Evolutionary conservation across 2,329 filamentous ascomycete species (phyloP), one percentile per base, ranked within the genome.

Genomic region (Diaporthe citriasiana): DNA sequence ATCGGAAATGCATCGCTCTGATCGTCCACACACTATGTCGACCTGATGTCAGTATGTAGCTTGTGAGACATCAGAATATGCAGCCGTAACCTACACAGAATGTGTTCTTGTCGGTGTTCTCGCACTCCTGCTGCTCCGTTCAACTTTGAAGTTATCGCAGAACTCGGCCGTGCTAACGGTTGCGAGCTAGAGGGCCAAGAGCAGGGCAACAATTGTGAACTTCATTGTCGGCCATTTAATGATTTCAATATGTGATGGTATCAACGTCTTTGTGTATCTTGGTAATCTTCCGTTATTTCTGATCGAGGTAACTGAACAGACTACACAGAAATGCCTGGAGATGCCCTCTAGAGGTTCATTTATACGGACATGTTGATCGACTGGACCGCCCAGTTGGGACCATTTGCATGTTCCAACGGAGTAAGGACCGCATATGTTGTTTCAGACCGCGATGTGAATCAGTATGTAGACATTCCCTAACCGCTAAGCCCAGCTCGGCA

Each of bases 81-180:
- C 3, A 45, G 8, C 4, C 7, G 1, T 15, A 60, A 42, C 57
- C 30, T 30, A 60, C 38, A 17, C 57, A 60, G 7, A 60, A 60
- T 12, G 38, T 60, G 38, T 60, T 45, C n/a, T 60, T 45, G 8
- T 60, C 38, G 1, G 45, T 45, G 38, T 60, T 45, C 57, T 60
- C 57, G n/a, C 57, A 60, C 57, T 25, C 57, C 57, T 25, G 57
- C 38, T 9, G 57, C 57, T 10, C 57, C 57, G 4, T 6, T n/a
- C n/a, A n/a, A n/a, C n/a, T n/a, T n/a, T n/a, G n/a, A n/a, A n/a
- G n/a, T n/a, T 3, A 9, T 60, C 57, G 17, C 57, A 45, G 57
- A 60, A 60, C 57, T 60, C 57, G 25, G 57, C 57, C 22, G 38
- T 45, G 57, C n/a, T 45, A 15, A 45, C 27, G 57, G 57, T 38